Conservation (phyloP, 1,139 yeast species). For the Yamadazyma diospyri region DNA sequence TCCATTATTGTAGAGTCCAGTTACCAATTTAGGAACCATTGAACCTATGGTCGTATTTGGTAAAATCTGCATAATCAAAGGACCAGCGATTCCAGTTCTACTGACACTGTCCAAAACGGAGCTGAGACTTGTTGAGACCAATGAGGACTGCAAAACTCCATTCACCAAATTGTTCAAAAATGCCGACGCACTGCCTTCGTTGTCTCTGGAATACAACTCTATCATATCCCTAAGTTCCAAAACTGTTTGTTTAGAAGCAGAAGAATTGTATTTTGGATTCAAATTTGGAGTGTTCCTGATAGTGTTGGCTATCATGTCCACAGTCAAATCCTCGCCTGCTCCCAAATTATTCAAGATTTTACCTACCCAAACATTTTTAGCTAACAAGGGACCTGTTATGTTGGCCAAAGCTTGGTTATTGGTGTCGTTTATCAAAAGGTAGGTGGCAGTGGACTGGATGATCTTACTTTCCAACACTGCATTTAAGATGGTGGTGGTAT, state of each 20-base stretch:
- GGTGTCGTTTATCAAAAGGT: slow-evolving; percentile 27
- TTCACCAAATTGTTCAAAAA: slow-evolving; percentile 33
- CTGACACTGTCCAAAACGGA: slow-evolving; percentile 31
- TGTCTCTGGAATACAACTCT: slow-evolving; percentile 11
- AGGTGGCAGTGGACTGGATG: slow-evolving; percentile 21
- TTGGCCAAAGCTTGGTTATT: slow-evolving; percentile 26
- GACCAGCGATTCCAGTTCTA: slow-evolving; percentile 28
- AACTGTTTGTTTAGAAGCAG: slow-evolving; percentile 13
- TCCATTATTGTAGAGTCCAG: slow-evolving; percentile 31
- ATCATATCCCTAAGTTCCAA: slow-evolving; percentile 7
- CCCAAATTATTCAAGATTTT: slow-evolving; percentile 31
- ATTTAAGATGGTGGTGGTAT: slow-evolving; percentile 18
- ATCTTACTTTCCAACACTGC: slow-evolving; percentile 24
- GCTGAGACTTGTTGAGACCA: slow-evolving; percentile 22
- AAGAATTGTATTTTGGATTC: slow-evolving; percentile 17
- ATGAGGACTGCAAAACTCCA: slow-evolving; percentile 23
- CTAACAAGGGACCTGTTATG: slow-evolving; percentile 23
- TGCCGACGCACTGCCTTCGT: slow-evolving; percentile 31
- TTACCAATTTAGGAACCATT: slow-evolving; percentile 23
- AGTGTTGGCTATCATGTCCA: slow-evolving; percentile 26
- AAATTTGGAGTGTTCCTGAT: slow-evolving; percentile 25
- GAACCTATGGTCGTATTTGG: slow-evolving; percentile 22
- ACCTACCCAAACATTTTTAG: slow-evolving; percentile 25
- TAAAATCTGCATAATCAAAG: slow-evolving; percentile 25
- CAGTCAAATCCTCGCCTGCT: slow-evolving; percentile 26